Base-by-base conservation (phyloP, 352 stramenopile genomes). In the Phytophthora podocarpi region DNA sequence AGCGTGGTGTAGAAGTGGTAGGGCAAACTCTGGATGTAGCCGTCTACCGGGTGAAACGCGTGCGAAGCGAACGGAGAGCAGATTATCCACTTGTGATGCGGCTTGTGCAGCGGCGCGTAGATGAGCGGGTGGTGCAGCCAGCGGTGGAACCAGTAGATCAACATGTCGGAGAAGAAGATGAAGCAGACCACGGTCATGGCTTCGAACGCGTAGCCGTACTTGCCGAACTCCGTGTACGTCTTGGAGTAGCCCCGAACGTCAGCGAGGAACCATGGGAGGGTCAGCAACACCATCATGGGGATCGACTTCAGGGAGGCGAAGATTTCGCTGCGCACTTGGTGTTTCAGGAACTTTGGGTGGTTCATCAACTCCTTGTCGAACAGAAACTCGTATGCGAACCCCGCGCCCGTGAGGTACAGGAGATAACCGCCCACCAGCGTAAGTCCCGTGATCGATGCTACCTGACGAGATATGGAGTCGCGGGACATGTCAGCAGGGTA, bases 61-160 rank as follows among this genome's bases (percentile, higher is more conserved):
- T 92, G 83, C 57, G 70, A 85, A 26, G 83, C 75, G 47, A 92
- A 92, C 5, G 83, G 80, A 30, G 80, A 83, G 26, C 78, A 67
- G 28, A 92, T 58, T 55, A 92, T 73, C 83, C 80, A 90, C 71
- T 85, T 84, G 77, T 92, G 83, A 70, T 92, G 83, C 21, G 74
- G 64, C 55, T 92, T 92, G 79, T 92, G 83, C 21, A 90, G 62
- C 30, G 51, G 36, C 23, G 71, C 79, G 67, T 92, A 92, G 26
- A 92, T 42, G 30, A 63, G 45, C 21, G 78, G 80, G 61, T 90
- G 76, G 61, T 92, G 83, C 23, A 92, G 73, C 67, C 63, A 76
- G 31, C 83, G 80, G 55, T 92, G 83, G 59, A 92, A 80, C 83
- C 83, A 92, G 74, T 92, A 92, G 67, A 92, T 87, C 47, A 90